Evolutionary conservation across 345 rosid species (phyloP).

Genomic region (Acer saccharum): DNA sequence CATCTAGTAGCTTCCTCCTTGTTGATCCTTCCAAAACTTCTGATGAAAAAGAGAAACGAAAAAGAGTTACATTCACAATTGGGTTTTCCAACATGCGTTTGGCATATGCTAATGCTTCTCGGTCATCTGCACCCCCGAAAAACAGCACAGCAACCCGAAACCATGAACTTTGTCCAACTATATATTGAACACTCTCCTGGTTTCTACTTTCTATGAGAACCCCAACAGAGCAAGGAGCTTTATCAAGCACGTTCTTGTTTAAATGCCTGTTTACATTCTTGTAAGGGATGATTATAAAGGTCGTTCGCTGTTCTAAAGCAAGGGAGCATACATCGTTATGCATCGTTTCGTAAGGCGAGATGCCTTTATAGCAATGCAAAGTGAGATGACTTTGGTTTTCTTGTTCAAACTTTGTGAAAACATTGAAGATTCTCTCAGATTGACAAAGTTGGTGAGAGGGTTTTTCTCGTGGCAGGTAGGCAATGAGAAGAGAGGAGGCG

Average conservation of each 20-base stretch:
- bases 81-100: constrained; percentile 30
- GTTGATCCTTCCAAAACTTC: constrained; percentile 11
- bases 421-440: constrained; percentile 35
- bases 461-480: constrained; percentile 19
- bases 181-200: constrained; percentile 19
- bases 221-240: constrained; percentile 58
- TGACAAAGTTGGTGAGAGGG: not conserved
- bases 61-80: constrained; percentile 17
- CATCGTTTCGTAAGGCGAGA: constrained; percentile 48
- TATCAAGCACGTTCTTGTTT: constrained; percentile 48
- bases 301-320: constrained; percentile 51
- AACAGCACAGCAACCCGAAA: constrained; percentile 47
- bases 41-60: not conserved
- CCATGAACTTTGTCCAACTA: constrained; percentile 3
- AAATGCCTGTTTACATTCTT: constrained; percentile 36
- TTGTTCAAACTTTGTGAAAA: constrained; percentile 45
- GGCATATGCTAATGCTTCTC: constrained; percentile 44
- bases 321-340: constrained; percentile 58
- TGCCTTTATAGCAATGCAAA: constrained; percentile 48
- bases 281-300: constrained; percentile 49
- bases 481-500: constrained; percentile 35
- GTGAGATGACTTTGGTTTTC: constrained; percentile 31
- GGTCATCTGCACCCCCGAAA: constrained; percentile 40
- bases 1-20: constrained; percentile 27
- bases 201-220: constrained; percentile 45